These are phyloP conservation scores for Crepidotus variabilis DNA, from an alignment of 768 basidiomycete species.

Conservation along the genomic window DNA sequence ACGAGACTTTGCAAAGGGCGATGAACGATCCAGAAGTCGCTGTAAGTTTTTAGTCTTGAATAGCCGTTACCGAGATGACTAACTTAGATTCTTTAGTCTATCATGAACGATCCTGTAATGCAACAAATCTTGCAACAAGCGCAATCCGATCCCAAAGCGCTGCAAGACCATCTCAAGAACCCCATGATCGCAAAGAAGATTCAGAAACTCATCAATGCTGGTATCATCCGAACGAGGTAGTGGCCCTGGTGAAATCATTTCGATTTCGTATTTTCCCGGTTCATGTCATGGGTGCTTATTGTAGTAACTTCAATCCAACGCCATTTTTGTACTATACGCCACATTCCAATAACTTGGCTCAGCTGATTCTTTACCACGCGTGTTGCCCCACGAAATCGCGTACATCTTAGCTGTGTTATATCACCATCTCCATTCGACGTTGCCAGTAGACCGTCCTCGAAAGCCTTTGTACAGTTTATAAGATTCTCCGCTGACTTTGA, in stretches of 20 bases:
- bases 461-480: constrained; percentile 96
- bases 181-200: constrained; percentile 78
- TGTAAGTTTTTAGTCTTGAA: constrained; percentile 43
- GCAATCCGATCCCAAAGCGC: constrained; percentile 80
- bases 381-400: constrained; percentile 1
- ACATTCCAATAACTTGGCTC: constrained; percentile 5
- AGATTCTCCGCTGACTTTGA: constrained; percentile 71
- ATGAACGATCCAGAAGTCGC: constrained; percentile 98
- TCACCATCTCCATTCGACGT: constrained; percentile 68
- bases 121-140: constrained; percentile 94
- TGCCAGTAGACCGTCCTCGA: constrained; percentile 60
- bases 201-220: constrained; percentile 86
- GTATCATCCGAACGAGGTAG: constrained; percentile 87
- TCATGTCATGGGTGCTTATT: constrained; percentile 6
- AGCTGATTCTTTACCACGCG: not conserved
- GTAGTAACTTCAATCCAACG: constrained; percentile 13
- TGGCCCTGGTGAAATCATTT: not conserved
- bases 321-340: constrained; percentile 19
- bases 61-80: not conserved
- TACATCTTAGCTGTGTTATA: not conserved
- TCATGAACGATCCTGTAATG: constrained; percentile 92
- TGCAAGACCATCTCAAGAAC: constrained; percentile 97
- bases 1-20: constrained; percentile 88
- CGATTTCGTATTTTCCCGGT: constrained; percentile 1
- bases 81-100: constrained; percentile 40